Evolutionary conservation across 805 yeast genomes (phyloP).

Genomic region (Phaffomyces thermotolerans): DNA sequence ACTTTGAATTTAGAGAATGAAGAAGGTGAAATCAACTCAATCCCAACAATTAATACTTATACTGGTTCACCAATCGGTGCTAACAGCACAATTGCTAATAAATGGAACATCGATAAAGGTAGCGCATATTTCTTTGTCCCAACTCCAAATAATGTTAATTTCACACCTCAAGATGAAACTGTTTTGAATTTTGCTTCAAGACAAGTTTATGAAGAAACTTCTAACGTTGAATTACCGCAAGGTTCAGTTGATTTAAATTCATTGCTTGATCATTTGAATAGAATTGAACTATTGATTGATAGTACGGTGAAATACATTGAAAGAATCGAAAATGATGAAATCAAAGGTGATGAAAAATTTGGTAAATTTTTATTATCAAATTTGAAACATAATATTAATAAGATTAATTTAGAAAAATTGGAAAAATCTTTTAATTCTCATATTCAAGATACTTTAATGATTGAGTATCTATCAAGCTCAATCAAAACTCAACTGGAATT

Average conservation of each 20-base stretch:
- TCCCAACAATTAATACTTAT: conserved; percentile 60
- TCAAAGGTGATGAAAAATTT: conserved; percentile 47
- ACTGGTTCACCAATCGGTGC: conserved; percentile 72
- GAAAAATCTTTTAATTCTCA: conserved; percentile 60
- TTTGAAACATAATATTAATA: conserved; percentile 43
- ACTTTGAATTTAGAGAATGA: conserved; percentile 51
- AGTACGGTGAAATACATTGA: conserved; percentile 42
- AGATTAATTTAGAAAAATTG: conserved; percentile 40
- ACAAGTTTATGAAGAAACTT: conserved; percentile 25
- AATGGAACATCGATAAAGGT: conserved; percentile 32
- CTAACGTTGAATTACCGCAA: conserved; percentile 25
- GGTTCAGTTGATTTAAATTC: conserved; percentile 37
- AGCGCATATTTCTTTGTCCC: conserved; percentile 63
- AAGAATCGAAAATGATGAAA: conserved; percentile 33
- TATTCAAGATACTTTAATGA: conserved; percentile 72
- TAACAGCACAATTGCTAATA: conserved; percentile 29
- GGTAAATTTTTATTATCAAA: conserved; percentile 60
- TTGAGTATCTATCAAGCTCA: conserved; percentile 76
- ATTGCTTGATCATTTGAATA: conserved; percentile 38
- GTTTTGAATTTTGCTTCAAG: conserved; percentile 42
- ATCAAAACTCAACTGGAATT: conserved; percentile 79
- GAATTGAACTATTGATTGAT: conserved; percentile 42
- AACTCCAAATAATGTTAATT: conserved; percentile 56
- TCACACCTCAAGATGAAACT: conserved; percentile 51
- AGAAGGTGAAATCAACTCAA: conserved; percentile 32